These are phyloP conservation scores for Agaricus subrufescens DNA, from an alignment of 768 basidiomycete genomes.

Conservation along the genomic window DNA sequence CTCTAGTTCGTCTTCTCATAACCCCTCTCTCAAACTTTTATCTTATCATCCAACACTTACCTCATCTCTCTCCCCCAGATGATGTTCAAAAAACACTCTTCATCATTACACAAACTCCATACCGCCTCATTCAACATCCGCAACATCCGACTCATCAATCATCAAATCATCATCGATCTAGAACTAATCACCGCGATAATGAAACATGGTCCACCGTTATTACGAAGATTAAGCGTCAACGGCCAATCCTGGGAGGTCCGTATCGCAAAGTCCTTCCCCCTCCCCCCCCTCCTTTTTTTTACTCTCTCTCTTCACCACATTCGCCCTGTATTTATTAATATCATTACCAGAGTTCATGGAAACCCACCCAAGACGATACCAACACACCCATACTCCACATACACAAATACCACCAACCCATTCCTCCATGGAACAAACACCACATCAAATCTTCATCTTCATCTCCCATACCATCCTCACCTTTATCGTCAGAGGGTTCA, in stretches of 20 bases:
- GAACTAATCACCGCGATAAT: slow-evolving; percentile 21
- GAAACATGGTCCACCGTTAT: slow-evolving; percentile 17
- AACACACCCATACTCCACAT: no score
- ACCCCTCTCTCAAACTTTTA: neutral
- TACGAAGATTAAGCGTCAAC: slow-evolving; percentile 29
- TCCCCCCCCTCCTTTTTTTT: neutral
- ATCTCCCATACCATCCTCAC: no score
- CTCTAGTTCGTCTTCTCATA: slow-evolving; percentile 24
- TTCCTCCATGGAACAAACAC: no score
- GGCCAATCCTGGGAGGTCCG: slow-evolving; percentile 29
- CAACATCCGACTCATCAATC: slow-evolving; percentile 21
- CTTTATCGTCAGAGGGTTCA: no score
- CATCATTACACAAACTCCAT: slow-evolving; percentile 22
- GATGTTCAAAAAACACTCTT: slow-evolving; percentile 19
- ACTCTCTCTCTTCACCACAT: neutral
- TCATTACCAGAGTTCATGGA: neutral
- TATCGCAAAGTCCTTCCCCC: neutral
- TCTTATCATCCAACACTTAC: neutral
- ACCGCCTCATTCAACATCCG: slow-evolving; percentile 28
- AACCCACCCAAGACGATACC: neutral
- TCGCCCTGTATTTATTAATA: neutral
- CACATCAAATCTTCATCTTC: no score
- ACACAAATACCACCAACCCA: no score
- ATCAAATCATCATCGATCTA: slow-evolving; percentile 15
- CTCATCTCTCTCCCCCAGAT: slow-evolving; percentile 11